A percentile compares a stretch with the other conserved stretches of the same genome.
Conservation (phyloP, 345 rosid genomes). For the Theobroma cacao region DNA sequence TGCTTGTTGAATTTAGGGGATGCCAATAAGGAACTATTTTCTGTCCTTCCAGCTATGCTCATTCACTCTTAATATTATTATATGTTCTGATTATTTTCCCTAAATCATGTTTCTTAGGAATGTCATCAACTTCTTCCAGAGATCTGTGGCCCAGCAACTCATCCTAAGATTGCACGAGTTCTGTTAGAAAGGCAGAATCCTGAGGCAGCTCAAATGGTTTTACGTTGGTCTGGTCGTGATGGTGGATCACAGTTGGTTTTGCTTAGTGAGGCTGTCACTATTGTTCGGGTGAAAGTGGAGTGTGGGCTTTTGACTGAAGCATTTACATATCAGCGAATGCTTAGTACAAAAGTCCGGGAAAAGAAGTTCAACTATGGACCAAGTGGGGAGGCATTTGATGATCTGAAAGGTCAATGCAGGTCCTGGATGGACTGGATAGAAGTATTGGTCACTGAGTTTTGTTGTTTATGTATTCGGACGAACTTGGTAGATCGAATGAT, state of each 20-base stretch:
- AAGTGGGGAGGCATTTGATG: conserved; percentile 29
- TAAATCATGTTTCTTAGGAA: conserved; percentile 54
- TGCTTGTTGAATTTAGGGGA: not conserved
- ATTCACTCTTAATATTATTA: not conserved
- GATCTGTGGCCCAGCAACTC: conserved; percentile 73
- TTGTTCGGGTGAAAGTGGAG: conserved; percentile 82
- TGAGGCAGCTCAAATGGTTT: conserved; percentile 82
- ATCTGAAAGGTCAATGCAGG: conserved; percentile 38
- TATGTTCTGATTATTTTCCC: conserved; percentile 1
- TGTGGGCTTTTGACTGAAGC: conserved; percentile 95
- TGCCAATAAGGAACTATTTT: not conserved
- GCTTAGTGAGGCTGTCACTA: conserved; percentile 81
- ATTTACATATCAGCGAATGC: conserved; percentile 77
- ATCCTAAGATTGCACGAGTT: conserved; percentile 90
- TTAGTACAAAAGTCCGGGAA: conserved; percentile 70
- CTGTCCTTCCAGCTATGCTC: not conserved
- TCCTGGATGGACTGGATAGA: conserved; percentile 81
- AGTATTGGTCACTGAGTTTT: conserved; percentile 78
- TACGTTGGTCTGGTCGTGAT: conserved; percentile 91
- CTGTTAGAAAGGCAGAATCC: conserved; percentile 84
- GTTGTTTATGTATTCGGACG: conserved; percentile 82
- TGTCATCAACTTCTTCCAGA: conserved; percentile 87
- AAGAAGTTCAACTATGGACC: conserved; percentile 44
- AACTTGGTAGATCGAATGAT: conserved; percentile 85
- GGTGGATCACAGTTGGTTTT: conserved; percentile 59